Base-by-base conservation (phyloP, 78 protist genomes). In the Isochrysis galbana region DNA sequence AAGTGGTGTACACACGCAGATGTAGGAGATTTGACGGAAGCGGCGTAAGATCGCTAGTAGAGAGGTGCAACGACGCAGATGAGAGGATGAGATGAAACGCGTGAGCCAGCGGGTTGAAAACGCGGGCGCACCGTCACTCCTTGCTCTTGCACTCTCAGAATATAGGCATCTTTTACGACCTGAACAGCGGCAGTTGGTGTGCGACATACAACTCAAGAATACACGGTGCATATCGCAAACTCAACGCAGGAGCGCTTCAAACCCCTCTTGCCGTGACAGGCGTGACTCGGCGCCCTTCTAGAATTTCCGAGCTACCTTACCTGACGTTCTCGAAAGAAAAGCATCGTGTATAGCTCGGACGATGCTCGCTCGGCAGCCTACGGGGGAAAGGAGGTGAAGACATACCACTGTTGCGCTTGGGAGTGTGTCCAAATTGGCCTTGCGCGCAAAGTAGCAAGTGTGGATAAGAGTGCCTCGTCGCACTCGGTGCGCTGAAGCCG, bases 281-380 rank as follows among this genome's bases (percentile, higher is more conserved):
- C 61, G 29, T 7, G 61, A 14, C 29, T 7, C 7, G 61, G 61
- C 61, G 61, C 61, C 7, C 61, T 51, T 7, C 29, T 19, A 51
- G 61, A 14, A 51, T 14, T 19, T 14, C 7, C 61, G 14, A 14
- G 61, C 61, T 7, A 51, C 14, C 61, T 51, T 14, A 14, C 61
- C 61, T 51, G 1, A 25, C 61, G 44, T 7, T 87, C 94, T 38
- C 93, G 92, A 89, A 97, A 97, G 92, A 94, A 97, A 67, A 96
- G 61, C 34, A 94, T 48, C 45, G 98, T 92, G 78, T 97, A 94
- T 7, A 97, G 92, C 67, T 90, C 94, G 47, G 95, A 94, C 22
- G 96, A 92, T 32, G 95, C 94, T 10, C 99, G 94, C 54, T 92
- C 86, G 0, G 98, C 97, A 39, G 89, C 90, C 92, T 97, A 98